Evolutionary conservation across 495 filamentous ascomycete genomes (phyloP), one percentile per base, ranked within the genome.

Genomic region (Talaromyces proteolyticus): DNA sequence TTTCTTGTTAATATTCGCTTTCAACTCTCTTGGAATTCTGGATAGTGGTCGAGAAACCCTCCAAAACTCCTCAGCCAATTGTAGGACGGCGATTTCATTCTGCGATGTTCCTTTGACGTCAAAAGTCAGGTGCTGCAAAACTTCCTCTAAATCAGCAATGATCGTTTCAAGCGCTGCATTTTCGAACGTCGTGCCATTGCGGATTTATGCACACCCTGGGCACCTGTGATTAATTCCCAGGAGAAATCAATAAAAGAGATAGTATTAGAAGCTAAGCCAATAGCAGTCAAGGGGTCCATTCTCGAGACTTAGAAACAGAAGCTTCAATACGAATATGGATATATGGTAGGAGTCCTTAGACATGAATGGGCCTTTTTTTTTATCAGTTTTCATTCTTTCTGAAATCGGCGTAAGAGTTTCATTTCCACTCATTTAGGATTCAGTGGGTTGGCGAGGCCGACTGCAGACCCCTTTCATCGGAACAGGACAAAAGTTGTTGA

Each of bases 281-380:
- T 58, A 3, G 66, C 64, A 1, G 70, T 57, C 19, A 71, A 21
- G 12, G 65, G 68, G 40, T 73, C 71, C 71, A 73, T 74, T 25
- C 26, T 46, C 21, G 14, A n/a, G n/a, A 4, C 29, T 8, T 34
- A 14, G 29, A 2, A 34, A 34, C 29, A 34, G 2, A 34, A 34
- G 29, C 29, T 34, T 34, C 29, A 14, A 34, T 34, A 34, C 14
- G 29, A 34, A 34, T 4, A 34, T 34, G 29, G 14, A 34, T 34
- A 8, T 34, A 10, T 14, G 14, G 29, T 34, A 34, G 14, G 14
- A 4, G 4, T 34, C 29, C 29, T 34, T 34, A 34, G 29, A 34
- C 2, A 34, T 34, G 29, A 34, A 34, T n/a, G n/a, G n/a, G n/a
- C n/a, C n/a, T n/a, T n/a, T n/a, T n/a, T n/a, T n/a, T n/a, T n/a